Percentiles rank a stretch among this genome's conserved stretches.
phyloP scores from a whole-genome alignment of 2,329 filamentous ascomycete species.

The Neonectria faginata region DNA sequence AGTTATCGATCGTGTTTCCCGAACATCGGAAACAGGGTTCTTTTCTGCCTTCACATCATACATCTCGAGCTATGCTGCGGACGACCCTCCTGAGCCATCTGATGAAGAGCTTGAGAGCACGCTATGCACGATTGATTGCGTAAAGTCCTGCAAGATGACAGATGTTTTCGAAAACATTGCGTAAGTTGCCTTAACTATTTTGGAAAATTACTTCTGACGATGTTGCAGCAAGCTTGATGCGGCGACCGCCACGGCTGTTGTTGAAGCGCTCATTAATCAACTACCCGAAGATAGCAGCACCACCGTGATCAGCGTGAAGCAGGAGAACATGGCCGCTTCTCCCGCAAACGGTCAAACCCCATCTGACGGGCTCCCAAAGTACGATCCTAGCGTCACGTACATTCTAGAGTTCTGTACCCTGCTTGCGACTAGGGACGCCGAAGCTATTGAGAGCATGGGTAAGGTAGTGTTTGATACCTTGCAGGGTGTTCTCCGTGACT shows the following conservation, averaged over 20 bases:
- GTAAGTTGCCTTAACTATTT: conserved; percentile 59
- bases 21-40: conserved; percentile 82
- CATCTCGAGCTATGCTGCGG: conserved; percentile 97
- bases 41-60: conserved; percentile 97
- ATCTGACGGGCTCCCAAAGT: conserved; percentile 64
- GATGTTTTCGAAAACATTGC: conserved; percentile 85
- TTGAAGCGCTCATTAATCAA: conserved; percentile 81
- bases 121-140: conserved; percentile 91
- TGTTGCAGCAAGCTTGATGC: conserved; percentile 53
- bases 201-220: conserved; percentile 2
- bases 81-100: conserved; percentile 96
- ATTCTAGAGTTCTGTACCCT: conserved; percentile 92
- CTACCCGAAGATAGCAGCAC: conserved; percentile 85
- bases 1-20: conserved; percentile 87
- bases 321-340: conserved; percentile 77
- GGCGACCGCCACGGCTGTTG: conserved; percentile 49
- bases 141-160: conserved; percentile 88
- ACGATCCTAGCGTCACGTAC: conserved; percentile 89
- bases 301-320: conserved; percentile 87
- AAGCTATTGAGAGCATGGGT: conserved; percentile 78
- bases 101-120: conserved; percentile 98
- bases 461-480: conserved; percentile 83
- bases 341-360: conserved; percentile 64
- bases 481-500: conserved; percentile 84
- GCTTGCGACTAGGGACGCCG: conserved; percentile 79